Base-by-base conservation (phyloP, 306 rosid species). In the Inga leiocalycina region DNA sequence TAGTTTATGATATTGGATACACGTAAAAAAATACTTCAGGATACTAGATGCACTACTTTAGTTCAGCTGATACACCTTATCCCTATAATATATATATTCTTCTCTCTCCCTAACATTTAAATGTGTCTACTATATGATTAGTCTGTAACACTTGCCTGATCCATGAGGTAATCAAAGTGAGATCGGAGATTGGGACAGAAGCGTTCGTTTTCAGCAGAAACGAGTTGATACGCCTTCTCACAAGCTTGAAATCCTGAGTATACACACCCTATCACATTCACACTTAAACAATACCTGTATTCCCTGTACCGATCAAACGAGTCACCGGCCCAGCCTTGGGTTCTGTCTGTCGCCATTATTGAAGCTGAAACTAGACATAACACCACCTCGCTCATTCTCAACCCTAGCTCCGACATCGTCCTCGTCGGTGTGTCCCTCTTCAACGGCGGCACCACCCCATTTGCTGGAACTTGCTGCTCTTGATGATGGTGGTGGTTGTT, bases 311-410 rank as follows among this genome's bases (percentile, higher is more conserved):
- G 97, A 78, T 97, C 95, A 56, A 90, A 97, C 77, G 99, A 97
- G 78, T 97, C 99, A 54, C 99, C 99, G 39, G 95, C 93, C 99
- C 99, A 97, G n/a, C 99, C 99, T 84, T 90, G 97, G 65, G 95
- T 97, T 59, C 87, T 94, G 84, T 97, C 98, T 1, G 98, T 94
- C 16, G 98, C 99, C 99, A 97, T 94, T 48, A 97, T 94, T 32
- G 99, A 88, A 84, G 94, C 94, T 17, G 99, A 97, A 87, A 94
- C 86, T 87, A 97, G 84, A 82, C 98, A 97, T 27, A 97, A 80
- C n/a, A 89, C 89, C 77, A 91, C 72, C 79, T 97, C 99, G 77
- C 93, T 82, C 56, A 97, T 46, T 64, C 99, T 88, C 85, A 97
- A 92, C 81, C 97, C 98, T 57, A 97, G 75, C 69, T 97, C 97